Evolutionary conservation across 345 rosid species (phyloP).

Genomic region (Pelargonium nanum): DNA sequence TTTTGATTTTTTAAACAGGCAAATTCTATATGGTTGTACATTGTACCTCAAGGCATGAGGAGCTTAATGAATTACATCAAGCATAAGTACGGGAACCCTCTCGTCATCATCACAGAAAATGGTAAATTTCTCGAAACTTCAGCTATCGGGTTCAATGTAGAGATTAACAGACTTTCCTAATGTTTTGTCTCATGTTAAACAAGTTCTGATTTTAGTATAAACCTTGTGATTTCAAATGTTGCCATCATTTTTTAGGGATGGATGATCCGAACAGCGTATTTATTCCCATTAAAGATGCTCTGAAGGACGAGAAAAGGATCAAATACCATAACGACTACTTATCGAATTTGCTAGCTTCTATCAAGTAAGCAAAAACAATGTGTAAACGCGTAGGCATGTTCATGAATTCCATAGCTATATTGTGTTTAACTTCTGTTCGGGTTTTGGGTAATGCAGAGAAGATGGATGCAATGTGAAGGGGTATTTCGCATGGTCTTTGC

Average conservation of each 20-base stretch:
- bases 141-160: too few relatives aligned
- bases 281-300: conserved; percentile 41
- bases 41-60: conserved; percentile 59
- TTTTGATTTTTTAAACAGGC: too few relatives aligned
- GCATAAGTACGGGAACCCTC: conserved; percentile 48
- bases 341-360: conserved; percentile 61
- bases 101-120: conserved; percentile 54
- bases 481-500: conserved; percentile 78
- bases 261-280: conserved; percentile 57
- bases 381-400: neutral
- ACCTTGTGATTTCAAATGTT: too few relatives aligned
- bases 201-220: too few relatives aligned
- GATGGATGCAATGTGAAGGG: conserved; percentile 97
- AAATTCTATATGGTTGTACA: conserved; percentile 58
- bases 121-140: conserved; percentile 36
- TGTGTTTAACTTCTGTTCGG: neutral
- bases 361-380: conserved; percentile 31
- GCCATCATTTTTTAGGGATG: conserved; percentile 85
- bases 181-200: too few relatives aligned
- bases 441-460: conserved; percentile 36
- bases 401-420: neutral
- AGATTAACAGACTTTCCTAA: too few relatives aligned
- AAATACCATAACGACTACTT: conserved; percentile 73
- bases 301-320: conserved; percentile 75
- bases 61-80: conserved; percentile 60